Evolutionary conservation across 2,329 filamentous ascomycete species (phyloP).

Genomic region (Chaetomium strumarium): DNA sequence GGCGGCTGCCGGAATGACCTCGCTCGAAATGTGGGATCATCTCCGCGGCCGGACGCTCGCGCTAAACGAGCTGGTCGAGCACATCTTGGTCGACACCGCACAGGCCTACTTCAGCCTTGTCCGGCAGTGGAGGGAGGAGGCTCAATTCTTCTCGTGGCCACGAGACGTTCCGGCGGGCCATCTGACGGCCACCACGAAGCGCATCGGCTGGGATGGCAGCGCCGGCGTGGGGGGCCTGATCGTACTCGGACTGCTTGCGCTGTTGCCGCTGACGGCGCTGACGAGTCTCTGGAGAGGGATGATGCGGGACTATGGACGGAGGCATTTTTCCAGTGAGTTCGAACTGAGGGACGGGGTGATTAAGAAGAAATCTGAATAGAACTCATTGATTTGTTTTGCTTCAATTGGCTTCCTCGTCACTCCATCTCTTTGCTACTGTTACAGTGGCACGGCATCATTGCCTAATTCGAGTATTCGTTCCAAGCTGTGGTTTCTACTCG

Average conservation of each 20-base stretch:
- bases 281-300: neutral
- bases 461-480: too few relatives aligned
- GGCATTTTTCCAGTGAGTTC: neutral
- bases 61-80: neutral
- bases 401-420: too few relatives aligned
- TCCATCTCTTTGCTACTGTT: too few relatives aligned
- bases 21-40: neutral
- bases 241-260: neutral
- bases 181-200: neutral
- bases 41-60: neutral
- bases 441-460: too few relatives aligned
- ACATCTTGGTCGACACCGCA: neutral
- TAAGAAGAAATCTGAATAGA: neutral
- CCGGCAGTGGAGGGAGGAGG: conserved; percentile 3
- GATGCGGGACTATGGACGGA: neutral
- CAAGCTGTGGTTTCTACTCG: too few relatives aligned
- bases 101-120: conserved; percentile 1
- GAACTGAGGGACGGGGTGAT: conserved; percentile 1
- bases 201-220: neutral
- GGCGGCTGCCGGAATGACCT: neutral
- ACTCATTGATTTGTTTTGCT: neutral
- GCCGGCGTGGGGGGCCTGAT: neutral
- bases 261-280: neutral
- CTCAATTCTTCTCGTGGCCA: conserved; percentile 1
- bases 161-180: neutral